These are phyloP conservation scores for Powellomyces hirtus DNA, from an alignment of 192 early-diverging fungal genomes.

Conservation along the genomic window DNA sequence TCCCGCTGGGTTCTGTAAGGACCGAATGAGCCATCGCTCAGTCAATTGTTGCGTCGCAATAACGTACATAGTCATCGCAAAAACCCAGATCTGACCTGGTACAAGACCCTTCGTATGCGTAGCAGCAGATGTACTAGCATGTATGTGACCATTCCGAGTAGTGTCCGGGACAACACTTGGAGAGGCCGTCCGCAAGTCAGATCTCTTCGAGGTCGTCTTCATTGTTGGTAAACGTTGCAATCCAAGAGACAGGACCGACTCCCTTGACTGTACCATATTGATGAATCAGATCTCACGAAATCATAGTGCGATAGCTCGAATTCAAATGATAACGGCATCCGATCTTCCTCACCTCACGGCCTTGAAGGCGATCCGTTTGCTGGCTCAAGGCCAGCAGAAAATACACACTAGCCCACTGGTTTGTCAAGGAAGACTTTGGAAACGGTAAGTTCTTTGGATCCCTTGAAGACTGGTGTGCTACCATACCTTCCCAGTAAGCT, in stretches of 20 bases:
- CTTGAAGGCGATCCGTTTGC: slow-evolving; percentile 16
- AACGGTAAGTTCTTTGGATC: not conserved
- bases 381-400: slow-evolving; percentile 21
- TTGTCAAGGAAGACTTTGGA: not conserved
- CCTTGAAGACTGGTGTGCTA: not conserved
- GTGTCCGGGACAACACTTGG: too few relatives aligned
- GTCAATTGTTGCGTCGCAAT: too few relatives aligned
- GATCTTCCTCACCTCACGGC: not conserved
- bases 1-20: not conserved
- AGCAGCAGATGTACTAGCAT: too few relatives aligned
- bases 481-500: slow-evolving; percentile 48
- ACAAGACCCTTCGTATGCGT: too few relatives aligned
- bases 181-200: too few relatives aligned
- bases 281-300: not conserved
- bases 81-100: too few relatives aligned
- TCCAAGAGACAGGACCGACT: not conserved
- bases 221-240: not conserved
- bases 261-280: not conserved
- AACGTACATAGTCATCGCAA: too few relatives aligned
- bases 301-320: not conserved
- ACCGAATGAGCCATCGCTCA: too few relatives aligned
- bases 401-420: slow-evolving; percentile 16
- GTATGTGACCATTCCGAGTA: too few relatives aligned
- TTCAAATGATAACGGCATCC: too few relatives aligned
- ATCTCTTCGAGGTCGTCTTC: too few relatives aligned